Conservation (phyloP, 306 rosid genomes). For the Erythrophleum fordii region DNA sequence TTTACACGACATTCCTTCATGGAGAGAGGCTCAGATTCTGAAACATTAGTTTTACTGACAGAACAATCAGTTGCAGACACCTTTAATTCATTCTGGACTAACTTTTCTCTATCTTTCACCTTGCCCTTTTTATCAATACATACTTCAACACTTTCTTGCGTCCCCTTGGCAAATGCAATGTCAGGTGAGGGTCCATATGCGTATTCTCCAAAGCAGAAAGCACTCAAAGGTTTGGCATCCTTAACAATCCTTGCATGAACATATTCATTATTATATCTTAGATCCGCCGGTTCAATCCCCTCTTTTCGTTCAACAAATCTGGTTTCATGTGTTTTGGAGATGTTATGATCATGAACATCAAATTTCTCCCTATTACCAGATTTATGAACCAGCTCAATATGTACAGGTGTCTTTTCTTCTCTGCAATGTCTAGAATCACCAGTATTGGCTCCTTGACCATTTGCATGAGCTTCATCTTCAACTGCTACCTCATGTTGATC, state of each 20-base stretch:
- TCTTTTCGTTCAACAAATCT: constrained; percentile 21
- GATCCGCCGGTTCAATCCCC: constrained; percentile 23
- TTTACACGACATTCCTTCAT: not conserved
- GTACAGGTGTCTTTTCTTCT: constrained; percentile 14
- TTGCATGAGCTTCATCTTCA: constrained; percentile 28
- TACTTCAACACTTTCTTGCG: constrained; percentile 22
- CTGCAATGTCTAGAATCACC: constrained; percentile 13
- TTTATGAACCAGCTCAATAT: constrained; percentile 30
- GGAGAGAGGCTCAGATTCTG: not conserved
- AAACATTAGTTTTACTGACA: constrained; percentile 44
- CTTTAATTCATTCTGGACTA: constrained; percentile 18
- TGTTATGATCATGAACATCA: not conserved
- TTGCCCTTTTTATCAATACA: not conserved
- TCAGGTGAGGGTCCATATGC: not conserved
- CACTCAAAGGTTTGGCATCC: constrained; percentile 21
- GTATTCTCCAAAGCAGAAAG: constrained; percentile 28
- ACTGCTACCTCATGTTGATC: constrained; percentile 20
- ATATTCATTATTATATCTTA: constrained; percentile 18
- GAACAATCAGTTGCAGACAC: constrained; percentile 36
- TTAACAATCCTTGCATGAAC: constrained; percentile 19
- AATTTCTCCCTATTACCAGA: constrained; percentile 8
- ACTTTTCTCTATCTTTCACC: constrained; percentile 33
- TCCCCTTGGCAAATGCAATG: constrained; percentile 22
- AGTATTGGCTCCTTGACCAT: constrained; percentile 14
- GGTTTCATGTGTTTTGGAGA: constrained; percentile 15